These are phyloP conservation scores for Paramyrothecium sp. DNA, from an alignment of 2,329 filamentous ascomycete genomes.

Conservation along the genomic window DNA sequence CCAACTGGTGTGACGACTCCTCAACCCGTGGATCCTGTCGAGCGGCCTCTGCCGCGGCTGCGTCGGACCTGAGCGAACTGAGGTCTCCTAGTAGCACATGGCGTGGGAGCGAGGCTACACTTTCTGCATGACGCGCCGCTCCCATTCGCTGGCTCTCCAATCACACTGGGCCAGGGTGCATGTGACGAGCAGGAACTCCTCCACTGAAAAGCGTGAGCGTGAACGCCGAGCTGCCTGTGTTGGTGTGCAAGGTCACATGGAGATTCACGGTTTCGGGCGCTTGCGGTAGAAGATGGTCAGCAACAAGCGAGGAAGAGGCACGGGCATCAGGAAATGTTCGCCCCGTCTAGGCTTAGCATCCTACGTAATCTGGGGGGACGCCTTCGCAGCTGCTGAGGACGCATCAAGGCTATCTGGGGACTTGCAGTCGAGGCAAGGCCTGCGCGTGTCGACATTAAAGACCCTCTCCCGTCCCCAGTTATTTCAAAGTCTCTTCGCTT, in stretches of 20 bases:
- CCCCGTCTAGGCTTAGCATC: neutral
- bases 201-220: neutral
- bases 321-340: neutral
- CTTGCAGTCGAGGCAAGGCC: neutral
- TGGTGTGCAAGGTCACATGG: conserved; percentile 1
- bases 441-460: too few species aligned
- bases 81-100: too few species aligned
- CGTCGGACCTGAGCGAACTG: neutral
- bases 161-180: neutral
- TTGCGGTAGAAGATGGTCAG: neutral
- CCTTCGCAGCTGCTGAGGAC: neutral
- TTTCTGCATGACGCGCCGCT: too few species aligned
- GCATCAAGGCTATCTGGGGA: neutral
- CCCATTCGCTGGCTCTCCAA: neutral
- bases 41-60: neutral
- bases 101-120: too few species aligned
- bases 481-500: too few species aligned
- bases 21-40: neutral
- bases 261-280: neutral
- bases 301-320: neutral
- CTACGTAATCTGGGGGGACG: neutral
- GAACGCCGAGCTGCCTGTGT: neutral
- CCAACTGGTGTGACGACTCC: neutral
- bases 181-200: neutral
- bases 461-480: too few species aligned